These are phyloP conservation scores for Nakaseomyces glabratus DNA, from an alignment of 1,139 yeast species.

Conservation along the genomic window DNA sequence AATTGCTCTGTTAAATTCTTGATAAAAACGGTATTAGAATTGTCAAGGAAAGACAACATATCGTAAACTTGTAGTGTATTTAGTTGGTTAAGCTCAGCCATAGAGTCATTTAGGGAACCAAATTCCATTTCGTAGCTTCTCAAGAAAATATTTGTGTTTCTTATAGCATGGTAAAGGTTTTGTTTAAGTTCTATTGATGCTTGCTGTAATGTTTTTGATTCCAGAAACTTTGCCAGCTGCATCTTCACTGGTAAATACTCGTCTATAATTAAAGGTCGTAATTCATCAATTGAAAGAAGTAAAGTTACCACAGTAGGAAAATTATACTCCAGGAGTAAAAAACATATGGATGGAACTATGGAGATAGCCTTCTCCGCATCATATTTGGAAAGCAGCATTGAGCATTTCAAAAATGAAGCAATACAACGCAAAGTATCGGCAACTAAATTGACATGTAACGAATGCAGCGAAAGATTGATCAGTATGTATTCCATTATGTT, in stretches of 20 bases:
- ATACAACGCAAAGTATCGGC: slow-evolving; percentile 14
- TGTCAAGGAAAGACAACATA: slow-evolving; percentile 18
- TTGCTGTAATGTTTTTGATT: slow-evolving; percentile 11
- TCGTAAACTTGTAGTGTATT: slow-evolving; percentile 19
- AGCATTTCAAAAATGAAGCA: slow-evolving; percentile 10
- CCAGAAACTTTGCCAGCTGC: slow-evolving; percentile 12
- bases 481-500: slow-evolving; percentile 13
- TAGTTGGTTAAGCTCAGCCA: slow-evolving; percentile 11
- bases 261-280: slow-evolving; percentile 13
- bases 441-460: slow-evolving; percentile 4
- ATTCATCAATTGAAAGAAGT: slow-evolving; percentile 11
- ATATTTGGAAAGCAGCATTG: slow-evolving; percentile 9
- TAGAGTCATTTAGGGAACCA: slow-evolving; percentile 3
- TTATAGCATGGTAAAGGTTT: slow-evolving; percentile 11
- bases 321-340: slow-evolving; percentile 12
- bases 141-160: slow-evolving; percentile 10
- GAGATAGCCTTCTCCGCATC: slow-evolving; percentile 13
- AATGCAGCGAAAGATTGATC: slow-evolving; percentile 9
- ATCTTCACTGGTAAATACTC: slow-evolving; percentile 14
- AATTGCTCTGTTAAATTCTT: slow-evolving; percentile 24
- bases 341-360: slow-evolving; percentile 11
- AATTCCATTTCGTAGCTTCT: slow-evolving; percentile 7
- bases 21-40: slow-evolving; percentile 22
- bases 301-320: slow-evolving; percentile 15
- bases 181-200: slow-evolving; percentile 13